Evolutionary conservation across 164 flowering plant genomes (phyloP).

Genomic region (Pachysandra terminalis): DNA sequence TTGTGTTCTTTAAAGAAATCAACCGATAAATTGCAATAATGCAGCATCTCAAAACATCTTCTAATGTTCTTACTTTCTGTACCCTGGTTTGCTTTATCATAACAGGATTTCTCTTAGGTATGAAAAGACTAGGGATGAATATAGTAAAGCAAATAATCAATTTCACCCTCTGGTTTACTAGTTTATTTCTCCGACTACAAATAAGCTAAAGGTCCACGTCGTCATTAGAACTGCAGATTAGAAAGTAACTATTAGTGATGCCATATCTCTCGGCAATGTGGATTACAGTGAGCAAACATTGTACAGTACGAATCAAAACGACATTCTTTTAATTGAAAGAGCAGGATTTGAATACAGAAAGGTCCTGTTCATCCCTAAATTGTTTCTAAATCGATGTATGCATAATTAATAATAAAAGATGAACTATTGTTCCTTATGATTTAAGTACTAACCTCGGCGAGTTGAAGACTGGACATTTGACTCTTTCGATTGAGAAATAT

Average conservation of each 20-base stretch:
- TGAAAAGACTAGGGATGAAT: too few relatives aligned
- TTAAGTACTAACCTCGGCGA: conserved; percentile 21
- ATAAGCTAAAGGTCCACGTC: not conserved
- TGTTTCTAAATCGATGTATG: not conserved
- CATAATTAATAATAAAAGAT: not conserved
- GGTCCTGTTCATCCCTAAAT: not conserved
- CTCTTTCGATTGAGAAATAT: conserved; percentile 24
- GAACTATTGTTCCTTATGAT: not conserved
- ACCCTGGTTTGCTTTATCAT: too few relatives aligned
- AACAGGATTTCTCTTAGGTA: too few relatives aligned
- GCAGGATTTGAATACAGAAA: too few relatives aligned
- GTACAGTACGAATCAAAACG: not conserved
- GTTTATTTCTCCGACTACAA: too few relatives aligned
- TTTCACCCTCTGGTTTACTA: too few relatives aligned
- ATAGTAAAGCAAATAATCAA: too few relatives aligned
- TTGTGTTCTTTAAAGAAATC: not conserved
- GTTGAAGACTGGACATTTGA: conserved; percentile 17
- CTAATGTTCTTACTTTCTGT: too few relatives aligned
- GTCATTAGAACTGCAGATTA: not conserved
- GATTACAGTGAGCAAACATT: not conserved
- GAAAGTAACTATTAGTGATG: not conserved
- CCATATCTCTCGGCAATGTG: not conserved
- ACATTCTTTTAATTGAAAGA: too few relatives aligned
- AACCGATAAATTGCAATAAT: too few relatives aligned
- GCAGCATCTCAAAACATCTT: not conserved